phyloP scores from a whole-genome alignment of 108 stramenopile genomes.

The Cyclostephanos invisitatus region DNA sequence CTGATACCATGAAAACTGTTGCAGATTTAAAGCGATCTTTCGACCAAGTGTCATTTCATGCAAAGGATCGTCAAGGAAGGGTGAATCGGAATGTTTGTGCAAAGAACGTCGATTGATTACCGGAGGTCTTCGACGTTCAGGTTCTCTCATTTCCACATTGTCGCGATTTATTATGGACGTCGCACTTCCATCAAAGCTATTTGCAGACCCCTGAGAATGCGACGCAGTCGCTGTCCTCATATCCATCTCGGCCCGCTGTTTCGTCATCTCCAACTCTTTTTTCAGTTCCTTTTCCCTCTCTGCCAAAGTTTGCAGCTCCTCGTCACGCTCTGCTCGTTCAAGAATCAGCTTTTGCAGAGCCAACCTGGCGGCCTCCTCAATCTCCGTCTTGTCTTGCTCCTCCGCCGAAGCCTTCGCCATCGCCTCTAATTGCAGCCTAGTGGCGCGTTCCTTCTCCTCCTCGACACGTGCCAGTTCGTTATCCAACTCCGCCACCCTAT shows the following conservation, averaged over 20 bases:
- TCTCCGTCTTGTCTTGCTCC: conserved; percentile 18
- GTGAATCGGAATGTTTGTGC: conserved; percentile 21
- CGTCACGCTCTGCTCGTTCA: conserved; percentile 29
- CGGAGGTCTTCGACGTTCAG: conserved; percentile 29
- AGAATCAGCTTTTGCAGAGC: conserved; percentile 42
- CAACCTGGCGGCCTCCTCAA: conserved; percentile 46
- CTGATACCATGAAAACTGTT: conserved; percentile 71
- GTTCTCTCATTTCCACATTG: neutral
- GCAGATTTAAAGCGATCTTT: conserved; percentile 59
- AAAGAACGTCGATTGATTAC: conserved; percentile 26
- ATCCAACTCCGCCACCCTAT: conserved; percentile 45
- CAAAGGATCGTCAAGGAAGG: conserved; percentile 43
- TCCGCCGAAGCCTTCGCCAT: conserved; percentile 33
- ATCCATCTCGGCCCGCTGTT: conserved; percentile 20
- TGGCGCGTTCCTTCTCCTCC: conserved; percentile 34
- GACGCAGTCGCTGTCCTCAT: conserved; percentile 17
- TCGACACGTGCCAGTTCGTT: conserved; percentile 36
- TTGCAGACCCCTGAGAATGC: neutral
- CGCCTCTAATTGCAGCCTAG: conserved; percentile 36
- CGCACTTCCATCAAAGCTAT: neutral
- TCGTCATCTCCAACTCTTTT: conserved; percentile 43
- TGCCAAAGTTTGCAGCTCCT: conserved; percentile 30
- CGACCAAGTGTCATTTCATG: conserved; percentile 77
- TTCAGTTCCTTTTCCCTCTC: conserved; percentile 38
- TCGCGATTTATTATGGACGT: neutral